Conservation (phyloP, 192 early-diverging fungal species). For the Nowakowskiella sp. region DNA sequence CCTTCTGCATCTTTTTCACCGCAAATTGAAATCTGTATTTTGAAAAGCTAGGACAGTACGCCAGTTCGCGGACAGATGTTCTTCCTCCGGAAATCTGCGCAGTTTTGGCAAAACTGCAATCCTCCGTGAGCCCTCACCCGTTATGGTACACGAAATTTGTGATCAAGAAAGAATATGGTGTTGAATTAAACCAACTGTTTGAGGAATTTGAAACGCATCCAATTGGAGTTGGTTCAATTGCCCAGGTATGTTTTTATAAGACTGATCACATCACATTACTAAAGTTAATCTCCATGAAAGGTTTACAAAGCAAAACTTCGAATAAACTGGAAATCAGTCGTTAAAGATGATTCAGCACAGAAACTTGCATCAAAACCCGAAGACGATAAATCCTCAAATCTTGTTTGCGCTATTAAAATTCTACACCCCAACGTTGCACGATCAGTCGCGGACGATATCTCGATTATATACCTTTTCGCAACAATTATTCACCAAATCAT, state of each 20-base stretch:
- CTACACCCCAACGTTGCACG: conserved; percentile 72
- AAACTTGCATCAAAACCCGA: no score
- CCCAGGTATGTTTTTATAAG: conserved; percentile 61
- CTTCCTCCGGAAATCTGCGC: conserved; percentile 68
- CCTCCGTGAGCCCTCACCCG: conserved; percentile 69
- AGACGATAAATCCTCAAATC: no score
- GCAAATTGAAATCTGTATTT: neutral
- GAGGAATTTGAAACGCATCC: conserved; percentile 64
- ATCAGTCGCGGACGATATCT: conserved; percentile 69
- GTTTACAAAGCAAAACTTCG: conserved; percentile 48
- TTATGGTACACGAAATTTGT: conserved; percentile 53
- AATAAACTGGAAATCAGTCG: conserved; percentile 12
- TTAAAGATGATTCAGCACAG: conserved; percentile 39
- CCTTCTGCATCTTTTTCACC: conserved; percentile 3
- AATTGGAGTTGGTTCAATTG: conserved; percentile 90
- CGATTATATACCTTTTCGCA: conserved; percentile 70
- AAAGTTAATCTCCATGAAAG: conserved; percentile 4
- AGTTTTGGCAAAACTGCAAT: conserved; percentile 73
- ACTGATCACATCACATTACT: neutral
- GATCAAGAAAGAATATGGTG: conserved; percentile 58
- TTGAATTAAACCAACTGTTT: conserved; percentile 67
- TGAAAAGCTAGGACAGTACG: conserved; percentile 79
- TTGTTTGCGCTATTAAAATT: conserved; percentile 89
- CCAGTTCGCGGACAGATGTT: conserved; percentile 82
- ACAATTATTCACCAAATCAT: conserved; percentile 48